Evolutionary conservation across 1,284 basidiomycete species (phyloP), one percentile per base, ranked within the genome.

Genomic region (Fomitopsis pinicola): DNA sequence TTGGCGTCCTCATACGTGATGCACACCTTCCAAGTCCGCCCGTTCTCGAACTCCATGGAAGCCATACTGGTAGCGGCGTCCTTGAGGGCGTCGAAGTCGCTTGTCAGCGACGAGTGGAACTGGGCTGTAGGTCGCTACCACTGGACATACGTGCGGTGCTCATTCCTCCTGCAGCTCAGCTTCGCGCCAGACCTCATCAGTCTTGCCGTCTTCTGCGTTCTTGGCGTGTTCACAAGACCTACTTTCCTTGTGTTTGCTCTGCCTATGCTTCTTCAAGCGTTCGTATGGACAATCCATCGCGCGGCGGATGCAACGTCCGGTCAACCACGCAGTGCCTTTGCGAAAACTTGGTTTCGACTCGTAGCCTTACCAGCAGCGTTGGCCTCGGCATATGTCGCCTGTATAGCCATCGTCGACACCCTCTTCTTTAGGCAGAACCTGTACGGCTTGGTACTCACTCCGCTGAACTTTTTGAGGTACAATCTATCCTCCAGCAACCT

Each of bases 31-130:
- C 78, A 79, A 63, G 62, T 77, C 28, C 71, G 77, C 42, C 76
- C 77, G 2, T 79, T 79, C 60, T 76, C 78, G 22, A 79, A 78
- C 58, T 73, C 76, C 3, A 61, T 77, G 3, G 77, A 79, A 63
- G 69, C 75, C 3, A 57, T 73, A 2, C 50, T 75, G n/a, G 57
- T 79, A 5, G 68, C 73, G 7, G 46, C 73, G 12, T 74, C 68
- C 22, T 66, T 78, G 3, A 64, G 69, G 5, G 22, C 59, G 74
- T 45, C 63, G 35, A 26, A 50, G 57, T 42, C 57, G 26, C 33
- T 22, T 44, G 36, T 64, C 19, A 45, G 63, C 9, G 22, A 22
- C 22, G 28, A 50, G 14, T 50, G 48, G 48, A 50, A 33, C 48
- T 15, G 28, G 15, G 7, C 19, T 50, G 48, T 50, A 33, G 10